Base-by-base conservation (phyloP, 208 protist species). In the Spironucleus salmonicida region DNA sequence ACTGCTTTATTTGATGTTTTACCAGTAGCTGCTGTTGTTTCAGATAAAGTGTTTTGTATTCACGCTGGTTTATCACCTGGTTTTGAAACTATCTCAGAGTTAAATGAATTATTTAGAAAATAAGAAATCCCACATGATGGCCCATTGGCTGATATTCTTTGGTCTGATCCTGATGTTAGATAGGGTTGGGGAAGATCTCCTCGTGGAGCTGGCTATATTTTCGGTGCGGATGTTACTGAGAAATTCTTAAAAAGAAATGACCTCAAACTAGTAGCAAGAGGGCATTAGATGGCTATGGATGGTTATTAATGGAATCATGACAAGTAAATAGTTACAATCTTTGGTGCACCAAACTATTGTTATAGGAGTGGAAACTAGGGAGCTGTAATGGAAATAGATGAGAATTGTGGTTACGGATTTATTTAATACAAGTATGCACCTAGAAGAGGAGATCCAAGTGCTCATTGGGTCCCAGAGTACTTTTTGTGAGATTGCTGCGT, bases 371-470 rank as follows among this genome's bases (percentile, higher is more conserved):
- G 74, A 7, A 80, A 80, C 74, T 29, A 64, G 11, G 78, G 45
- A 13, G 69, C 77, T 15, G 23, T 80, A 1, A 77, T 80, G 77
- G 77, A 80, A 62, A 4, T 80, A 2, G 62, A 61, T 38, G 77
- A 80, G 41, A 57, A 79, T n/a, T 29, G 59, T 11, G 7, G 35
- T 7, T 68, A 64, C 39, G 38, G 2, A 61, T 90, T 86, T 86
- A 88, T 97, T 40, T 93, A 98, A 82, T 98, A 97, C 78, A 93
- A 98, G 79, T 93, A 93, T 0, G 93, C 95, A 1, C 95, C 95
- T 69, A 82, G 94, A 1, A 86, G 92, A 29, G 95, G 95, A 15
- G 92, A 98, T 85, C 91, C 92, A 38, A 83, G 93, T 39, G 90
- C 93, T n/a, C 92, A 94, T 77, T 87, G 92, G 61, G 96, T 93